Evolutionary conservation across 2,329 filamentous ascomycete species (phyloP).

Genomic region (Stachybotrys echinatus): DNA sequence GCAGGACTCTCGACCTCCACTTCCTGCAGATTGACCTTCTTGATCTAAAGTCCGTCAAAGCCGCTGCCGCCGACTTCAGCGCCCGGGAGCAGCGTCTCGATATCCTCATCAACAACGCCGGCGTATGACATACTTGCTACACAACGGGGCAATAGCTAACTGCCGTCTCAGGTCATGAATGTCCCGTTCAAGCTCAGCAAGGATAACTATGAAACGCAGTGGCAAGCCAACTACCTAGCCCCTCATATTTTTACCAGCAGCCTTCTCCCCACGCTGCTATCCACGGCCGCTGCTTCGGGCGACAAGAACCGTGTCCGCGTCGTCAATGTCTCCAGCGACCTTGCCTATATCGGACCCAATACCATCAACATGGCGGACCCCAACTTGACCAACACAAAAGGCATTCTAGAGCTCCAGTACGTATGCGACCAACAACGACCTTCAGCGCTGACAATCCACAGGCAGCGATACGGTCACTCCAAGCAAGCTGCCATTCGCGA

Average conservation of each 20-base stretch:
- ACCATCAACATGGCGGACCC: slow-evolving; percentile 14
- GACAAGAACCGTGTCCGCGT: slow-evolving; percentile 13
- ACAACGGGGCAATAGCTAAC: too few species aligned
- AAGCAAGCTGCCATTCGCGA: slow-evolving; percentile 14
- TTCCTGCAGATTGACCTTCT: slow-evolving; percentile 14
- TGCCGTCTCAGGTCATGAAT: slow-evolving; percentile 15
- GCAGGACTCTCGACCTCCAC: slow-evolving; percentile 11
- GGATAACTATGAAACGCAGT: slow-evolving; percentile 14
- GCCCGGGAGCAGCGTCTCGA: slow-evolving; percentile 12
- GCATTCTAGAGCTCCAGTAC: slow-evolving; percentile 9
- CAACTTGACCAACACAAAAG: too few species aligned
- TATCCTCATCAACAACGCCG: slow-evolving; percentile 16
- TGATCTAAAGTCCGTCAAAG: neutral
- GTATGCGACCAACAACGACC: neutral
- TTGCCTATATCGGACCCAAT: slow-evolving; percentile 10
- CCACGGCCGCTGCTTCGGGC: slow-evolving; percentile 7
- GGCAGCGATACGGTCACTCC: slow-evolving; percentile 14
- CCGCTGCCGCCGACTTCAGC: slow-evolving; percentile 14
- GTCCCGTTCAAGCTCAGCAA: slow-evolving; percentile 12
- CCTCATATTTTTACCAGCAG: slow-evolving; percentile 12
- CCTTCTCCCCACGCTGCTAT: slow-evolving; percentile 10
- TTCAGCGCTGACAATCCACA: neutral
- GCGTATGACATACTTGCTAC: too few species aligned
- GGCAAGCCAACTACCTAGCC: slow-evolving; percentile 14
- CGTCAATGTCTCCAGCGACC: slow-evolving; percentile 18